Conservation (phyloP, 441 rosid species). For the Sinapis alba region DNA sequence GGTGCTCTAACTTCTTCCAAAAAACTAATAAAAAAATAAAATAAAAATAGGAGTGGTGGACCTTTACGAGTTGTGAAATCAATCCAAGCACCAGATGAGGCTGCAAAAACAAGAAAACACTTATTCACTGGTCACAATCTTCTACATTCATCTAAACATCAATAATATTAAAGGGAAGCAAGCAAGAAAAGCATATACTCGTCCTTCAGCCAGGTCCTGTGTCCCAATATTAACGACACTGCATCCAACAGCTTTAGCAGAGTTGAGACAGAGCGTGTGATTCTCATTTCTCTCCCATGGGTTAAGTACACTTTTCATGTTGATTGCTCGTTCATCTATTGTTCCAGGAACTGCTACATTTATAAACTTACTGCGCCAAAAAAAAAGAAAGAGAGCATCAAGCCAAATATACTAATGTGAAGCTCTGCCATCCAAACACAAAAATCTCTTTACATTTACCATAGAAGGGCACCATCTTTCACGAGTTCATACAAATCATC, state of each 20-base stretch:
- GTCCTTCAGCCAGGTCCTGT: not conserved
- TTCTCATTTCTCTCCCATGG: not conserved
- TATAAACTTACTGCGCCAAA: not conserved
- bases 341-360: not conserved
- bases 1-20: no score
- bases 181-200: not conserved
- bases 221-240: not conserved
- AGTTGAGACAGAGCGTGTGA: not conserved
- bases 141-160: not conserved
- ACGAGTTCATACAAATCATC: constrained; percentile 58
- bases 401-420: not conserved
- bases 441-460: constrained; percentile 42
- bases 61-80: not conserved
- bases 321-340: not conserved
- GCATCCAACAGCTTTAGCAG: not conserved
- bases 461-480: constrained; percentile 70
- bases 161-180: not conserved
- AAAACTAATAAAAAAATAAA: no score
- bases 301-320: not conserved
- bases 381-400: not conserved
- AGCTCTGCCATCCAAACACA: not conserved
- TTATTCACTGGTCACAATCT: not conserved
- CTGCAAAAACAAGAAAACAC: not conserved
- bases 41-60: no score
- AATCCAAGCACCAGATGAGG: not conserved